Percentiles rank a stretch among this genome's conserved stretches.
These are phyloP conservation scores for Umbelopsis ramanniana DNA, from an alignment of 192 early-diverging fungal genomes.

Conservation along the genomic window DNA sequence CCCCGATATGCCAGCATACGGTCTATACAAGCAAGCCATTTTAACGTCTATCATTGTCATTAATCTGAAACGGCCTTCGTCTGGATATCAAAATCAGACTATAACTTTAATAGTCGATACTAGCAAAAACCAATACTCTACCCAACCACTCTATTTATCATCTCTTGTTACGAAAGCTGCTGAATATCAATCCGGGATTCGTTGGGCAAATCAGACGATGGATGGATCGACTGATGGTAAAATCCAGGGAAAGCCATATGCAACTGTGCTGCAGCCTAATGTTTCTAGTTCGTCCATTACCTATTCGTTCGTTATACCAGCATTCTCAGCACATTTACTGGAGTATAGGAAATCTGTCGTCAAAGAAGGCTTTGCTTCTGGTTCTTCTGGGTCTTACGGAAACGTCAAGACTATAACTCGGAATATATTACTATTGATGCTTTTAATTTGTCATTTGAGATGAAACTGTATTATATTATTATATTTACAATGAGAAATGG, in stretches of 20 bases:
- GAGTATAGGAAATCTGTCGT: background rate
- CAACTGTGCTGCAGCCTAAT: background rate
- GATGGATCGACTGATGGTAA: background rate
- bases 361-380: background rate
- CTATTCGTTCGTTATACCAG: background rate
- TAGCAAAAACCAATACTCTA: background rate
- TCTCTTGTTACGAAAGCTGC: background rate
- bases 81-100: background rate
- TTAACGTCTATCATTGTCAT: background rate
- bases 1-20: background rate
- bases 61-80: background rate
- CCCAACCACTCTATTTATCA: background rate
- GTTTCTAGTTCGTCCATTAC: background rate
- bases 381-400: background rate
- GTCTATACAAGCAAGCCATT: background rate
- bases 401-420: background rate
- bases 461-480: background rate
- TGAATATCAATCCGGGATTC: background rate
- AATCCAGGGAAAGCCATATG: background rate
- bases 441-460: background rate
- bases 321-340: conserved; percentile 2
- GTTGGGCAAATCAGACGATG: conserved; percentile 7
- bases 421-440: background rate
- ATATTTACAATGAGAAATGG: background rate
- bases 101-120: background rate